Evolutionary conservation across 495 filamentous ascomycete species (phyloP).

Genomic region (Penicillium canescens): DNA sequence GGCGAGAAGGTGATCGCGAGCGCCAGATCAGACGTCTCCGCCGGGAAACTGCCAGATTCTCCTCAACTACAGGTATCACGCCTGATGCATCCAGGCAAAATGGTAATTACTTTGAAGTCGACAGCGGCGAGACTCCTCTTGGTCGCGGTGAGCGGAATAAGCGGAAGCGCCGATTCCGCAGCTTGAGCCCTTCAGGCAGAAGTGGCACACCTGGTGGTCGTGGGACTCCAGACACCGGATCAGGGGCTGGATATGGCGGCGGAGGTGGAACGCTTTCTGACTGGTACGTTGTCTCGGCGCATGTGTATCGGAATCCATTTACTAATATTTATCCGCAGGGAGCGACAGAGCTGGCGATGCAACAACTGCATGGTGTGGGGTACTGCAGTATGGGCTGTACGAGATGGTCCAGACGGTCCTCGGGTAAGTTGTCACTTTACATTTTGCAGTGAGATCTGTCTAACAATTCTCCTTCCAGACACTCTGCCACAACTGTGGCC

Average conservation of each 20-base stretch:
- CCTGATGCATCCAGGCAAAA: slow-evolving; percentile 59
- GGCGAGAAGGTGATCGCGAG: slow-evolving; percentile 92
- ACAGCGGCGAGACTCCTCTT: slow-evolving; percentile 65
- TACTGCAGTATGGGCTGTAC: slow-evolving; percentile 86
- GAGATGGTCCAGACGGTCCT: slow-evolving; percentile 84
- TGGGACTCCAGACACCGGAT: slow-evolving; percentile 72
- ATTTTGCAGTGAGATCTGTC: neutral
- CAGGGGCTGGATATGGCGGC: slow-evolving; percentile 61
- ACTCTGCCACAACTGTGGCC: slow-evolving; percentile 92
- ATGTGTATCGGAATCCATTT: neutral
- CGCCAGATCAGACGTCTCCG: slow-evolving; percentile 82
- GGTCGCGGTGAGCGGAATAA: slow-evolving; percentile 87
- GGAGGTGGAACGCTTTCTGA: slow-evolving; percentile 74
- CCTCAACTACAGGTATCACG: slow-evolving; percentile 74
- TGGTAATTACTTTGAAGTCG: slow-evolving; percentile 61
- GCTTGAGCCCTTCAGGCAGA: slow-evolving; percentile 72
- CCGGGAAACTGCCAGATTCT: slow-evolving; percentile 90
- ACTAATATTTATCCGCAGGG: slow-evolving; percentile 44
- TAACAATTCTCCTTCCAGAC: slow-evolving; percentile 52
- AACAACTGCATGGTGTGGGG: slow-evolving; percentile 88
- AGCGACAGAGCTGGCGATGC: slow-evolving; percentile 86
- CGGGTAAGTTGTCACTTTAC: slow-evolving; percentile 55
- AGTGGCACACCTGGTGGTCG: slow-evolving; percentile 69
- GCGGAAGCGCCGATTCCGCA: slow-evolving; percentile 91
- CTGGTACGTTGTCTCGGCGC: slow-evolving; percentile 41